phyloP scores from a whole-genome alignment of 179 eudicot genomes.

The Patellifolia procumbens region DNA sequence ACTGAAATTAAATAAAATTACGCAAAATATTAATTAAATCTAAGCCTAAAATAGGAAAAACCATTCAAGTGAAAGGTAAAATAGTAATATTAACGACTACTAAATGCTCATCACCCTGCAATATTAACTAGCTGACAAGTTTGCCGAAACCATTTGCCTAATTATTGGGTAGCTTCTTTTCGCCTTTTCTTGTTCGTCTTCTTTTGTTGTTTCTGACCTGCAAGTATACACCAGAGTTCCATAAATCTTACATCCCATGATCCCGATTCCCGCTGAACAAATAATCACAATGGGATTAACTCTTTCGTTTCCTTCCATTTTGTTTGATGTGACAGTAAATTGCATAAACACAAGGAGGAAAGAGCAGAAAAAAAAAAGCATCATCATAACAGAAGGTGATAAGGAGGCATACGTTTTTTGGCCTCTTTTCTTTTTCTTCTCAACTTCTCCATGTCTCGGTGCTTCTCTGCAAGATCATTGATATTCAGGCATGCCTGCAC shows the following conservation, averaged over 20 bases:
- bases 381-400: neutral
- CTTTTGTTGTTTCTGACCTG: constrained; percentile 75
- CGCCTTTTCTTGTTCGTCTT: constrained; percentile 54
- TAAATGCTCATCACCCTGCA: too few relatives aligned
- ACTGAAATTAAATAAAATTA: too few relatives aligned
- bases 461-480: constrained; percentile 59
- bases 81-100: too few relatives aligned
- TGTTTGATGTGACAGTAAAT: too few relatives aligned
- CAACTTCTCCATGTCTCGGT: constrained; percentile 53
- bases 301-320: too few relatives aligned
- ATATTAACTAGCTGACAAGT: too few relatives aligned
- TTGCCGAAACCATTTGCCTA: neutral
- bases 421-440: constrained; percentile 75
- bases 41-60: too few relatives aligned
- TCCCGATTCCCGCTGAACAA: too few relatives aligned
- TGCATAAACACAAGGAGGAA: too few relatives aligned
- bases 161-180: constrained; percentile 29
- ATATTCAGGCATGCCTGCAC: constrained; percentile 57
- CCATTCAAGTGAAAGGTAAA: too few relatives aligned
- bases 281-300: neutral
- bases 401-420: constrained; percentile 37
- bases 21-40: too few relatives aligned
- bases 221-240: constrained; percentile 10
- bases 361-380: neutral
- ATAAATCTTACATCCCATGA: neutral